Base-by-base conservation (phyloP, 2,329 filamentous ascomycete species). In the Tolypocladium album region DNA sequence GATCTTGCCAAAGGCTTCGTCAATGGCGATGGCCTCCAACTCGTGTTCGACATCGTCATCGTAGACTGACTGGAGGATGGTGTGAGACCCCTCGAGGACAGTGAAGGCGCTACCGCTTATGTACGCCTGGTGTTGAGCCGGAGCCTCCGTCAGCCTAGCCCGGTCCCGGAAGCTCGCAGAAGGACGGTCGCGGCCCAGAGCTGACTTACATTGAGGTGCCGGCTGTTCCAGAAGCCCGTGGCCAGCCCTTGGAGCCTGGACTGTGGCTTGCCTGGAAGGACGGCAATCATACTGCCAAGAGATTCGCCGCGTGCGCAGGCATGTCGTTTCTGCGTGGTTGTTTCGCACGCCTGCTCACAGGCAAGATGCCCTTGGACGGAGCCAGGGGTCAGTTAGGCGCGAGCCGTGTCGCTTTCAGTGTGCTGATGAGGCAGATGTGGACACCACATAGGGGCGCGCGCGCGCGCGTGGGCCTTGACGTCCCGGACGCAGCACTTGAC, bases 21-120 rank as follows among this genome's bases (percentile, higher is more conserved):
- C 90, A 63, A 97, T 83, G 38, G 85, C 83, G 64, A 97, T 84
- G 36, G 91, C 88, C 64, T 91, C 83, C 36, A 97, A 77, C 39
- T 73, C 71, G 20, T 76, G 80, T 31, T 85, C 79, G 68, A 27
- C 56, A 45, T 94, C 88, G 68, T 95, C 89, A 69, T 94, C 87
- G 76, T 96, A 96, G 66, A 96, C 88, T 4, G 92, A 97, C 74
- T 99, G 94, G 40, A 96, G 75, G 64, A 97, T 84, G 59, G 83
- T 83, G 63, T 87, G 81, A 58, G 89, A 83, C 57, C 86, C 88
- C 69, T 85, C 83, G 66, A 97, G 85, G 67, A 99, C 87, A 58
- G 94, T 85, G 64, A 97, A 84, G 63, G 90, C 90, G 74, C 88
- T 89, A 68, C 93, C 93, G 62, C 90, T 94, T 65, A 97, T 88